Evolutionary conservation across 108 stramenopile species (phyloP), one percentile per base, ranked within the genome.

Genomic region (Skeletonema potamos): DNA sequence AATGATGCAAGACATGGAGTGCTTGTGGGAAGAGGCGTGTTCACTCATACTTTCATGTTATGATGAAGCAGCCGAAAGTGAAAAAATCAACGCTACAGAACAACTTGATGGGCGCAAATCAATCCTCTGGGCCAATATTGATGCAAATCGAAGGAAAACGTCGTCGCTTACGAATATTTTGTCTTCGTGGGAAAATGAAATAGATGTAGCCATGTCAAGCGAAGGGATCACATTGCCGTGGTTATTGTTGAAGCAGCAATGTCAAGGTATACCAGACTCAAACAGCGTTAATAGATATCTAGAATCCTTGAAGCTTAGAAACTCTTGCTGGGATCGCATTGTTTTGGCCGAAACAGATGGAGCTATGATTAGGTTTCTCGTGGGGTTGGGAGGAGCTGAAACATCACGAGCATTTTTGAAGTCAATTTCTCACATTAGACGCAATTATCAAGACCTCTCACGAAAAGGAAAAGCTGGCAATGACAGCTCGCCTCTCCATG

Each of bases 191-290:
- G 93, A 92, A 57, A 90, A 91, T 68, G 89, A 92, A n/a, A 75
- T 95, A 8, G 85, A 87, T 48, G 74, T 79, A 26, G 82, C 86
- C 30, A 87, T 93, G 92, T 68, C 83, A 26, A 58, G 68, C 34
- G 84, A 89, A 54, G 78, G 75, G 2, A 83, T 93, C 4, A 22
- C 28, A 48, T 44, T 66, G 55, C 54, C 79, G 18, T 33, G 33
- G 32, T 41, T 24, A 10, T 72, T 44, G 11, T 54, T 66, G 24
- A 39, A 66, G 22, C 32, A 55, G 17, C 57, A 62, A 57, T 32
- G 32, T 33, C 34, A 56, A 20, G 34, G 56, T 13, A 51, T 12
- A 24, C 68, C 66, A 24, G 70, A 36, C 36, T 57, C 56, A 8
- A 17, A 72, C 41, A 51, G 30, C 43, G 39, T 81, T 46, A 79